phyloP scores from a whole-genome alignment of 2,329 filamentous ascomycete genomes.

The Sphaerulina populicola region DNA sequence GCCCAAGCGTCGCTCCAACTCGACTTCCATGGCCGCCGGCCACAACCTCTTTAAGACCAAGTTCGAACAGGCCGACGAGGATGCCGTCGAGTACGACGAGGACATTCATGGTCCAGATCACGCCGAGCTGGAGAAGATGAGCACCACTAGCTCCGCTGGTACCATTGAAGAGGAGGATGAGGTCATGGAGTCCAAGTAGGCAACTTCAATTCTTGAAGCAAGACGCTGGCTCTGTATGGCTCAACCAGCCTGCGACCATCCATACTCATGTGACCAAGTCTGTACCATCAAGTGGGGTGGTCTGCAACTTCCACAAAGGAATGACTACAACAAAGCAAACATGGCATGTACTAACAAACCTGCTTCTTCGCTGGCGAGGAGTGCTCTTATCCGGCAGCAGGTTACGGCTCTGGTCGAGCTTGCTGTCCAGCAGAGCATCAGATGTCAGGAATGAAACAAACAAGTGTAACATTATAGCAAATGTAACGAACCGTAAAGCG shows the following conservation, averaged over 20 bases:
- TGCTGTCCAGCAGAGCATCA: background rate
- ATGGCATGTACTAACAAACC: background rate
- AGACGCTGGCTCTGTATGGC: slow-evolving; percentile 13
- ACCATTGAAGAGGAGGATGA: slow-evolving; percentile 55
- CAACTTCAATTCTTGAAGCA: background rate
- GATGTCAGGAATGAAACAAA: background rate
- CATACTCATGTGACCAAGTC: background rate
- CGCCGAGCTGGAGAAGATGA: slow-evolving; percentile 41
- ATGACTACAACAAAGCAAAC: background rate
- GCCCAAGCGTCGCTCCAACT: slow-evolving; percentile 85
- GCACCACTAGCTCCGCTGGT: slow-evolving; percentile 37
- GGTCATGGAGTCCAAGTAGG: slow-evolving; percentile 32
- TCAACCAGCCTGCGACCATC: slow-evolving; percentile 8
- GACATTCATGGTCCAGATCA: slow-evolving; percentile 62
- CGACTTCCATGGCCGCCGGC: slow-evolving; percentile 62
- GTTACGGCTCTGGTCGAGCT: background rate
- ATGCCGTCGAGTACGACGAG: slow-evolving; percentile 72
- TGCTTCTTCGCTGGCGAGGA: slow-evolving; percentile 16
- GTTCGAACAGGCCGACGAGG: slow-evolving; percentile 81
- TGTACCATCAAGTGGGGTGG: background rate
- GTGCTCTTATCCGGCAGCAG: background rate
- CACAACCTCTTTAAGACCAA: slow-evolving; percentile 86
- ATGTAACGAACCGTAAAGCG: background rate
- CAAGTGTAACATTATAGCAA: background rate
- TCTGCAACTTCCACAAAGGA: background rate